Evolutionary conservation across 2,329 filamentous ascomycete genomes (phyloP).

Genomic region (Aphanoascus verrucosus): DNA sequence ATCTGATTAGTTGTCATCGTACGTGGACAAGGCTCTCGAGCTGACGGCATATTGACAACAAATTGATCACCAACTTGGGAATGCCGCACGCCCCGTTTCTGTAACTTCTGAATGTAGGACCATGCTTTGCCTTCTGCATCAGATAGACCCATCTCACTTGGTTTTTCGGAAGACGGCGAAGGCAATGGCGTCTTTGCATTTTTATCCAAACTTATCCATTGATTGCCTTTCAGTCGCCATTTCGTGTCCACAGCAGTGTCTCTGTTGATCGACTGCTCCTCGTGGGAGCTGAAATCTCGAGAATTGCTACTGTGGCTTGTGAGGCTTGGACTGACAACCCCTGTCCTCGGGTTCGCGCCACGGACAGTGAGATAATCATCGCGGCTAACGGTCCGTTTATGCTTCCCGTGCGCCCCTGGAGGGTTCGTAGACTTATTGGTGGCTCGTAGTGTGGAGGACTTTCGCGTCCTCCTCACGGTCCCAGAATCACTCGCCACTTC

Average conservation of each 20-base stretch:
- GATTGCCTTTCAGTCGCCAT: slow-evolving; percentile 28
- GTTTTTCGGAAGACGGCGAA: slow-evolving; percentile 11
- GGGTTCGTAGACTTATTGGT: neutral
- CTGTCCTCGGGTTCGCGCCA: slow-evolving; percentile 28
- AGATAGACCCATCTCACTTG: neutral
- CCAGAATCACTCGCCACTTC: slow-evolving; percentile 13
- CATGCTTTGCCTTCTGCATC: slow-evolving; percentile 12
- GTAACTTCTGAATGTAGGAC: slow-evolving; percentile 19
- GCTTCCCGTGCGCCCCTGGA: neutral
- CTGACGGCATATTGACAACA: slow-evolving; percentile 36
- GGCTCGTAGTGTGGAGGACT: neutral
- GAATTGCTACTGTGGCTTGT: slow-evolving; percentile 20
- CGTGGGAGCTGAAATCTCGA: slow-evolving; percentile 16
- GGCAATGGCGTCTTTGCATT: slow-evolving; percentile 18
- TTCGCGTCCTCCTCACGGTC: slow-evolving; percentile 13
- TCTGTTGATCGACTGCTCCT: slow-evolving; percentile 11
- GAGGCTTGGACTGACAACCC: slow-evolving; percentile 29
- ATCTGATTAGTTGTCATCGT: slow-evolving; percentile 33
- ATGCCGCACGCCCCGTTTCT: slow-evolving; percentile 23
- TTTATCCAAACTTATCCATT: slow-evolving; percentile 28
- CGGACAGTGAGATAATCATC: slow-evolving; percentile 28
- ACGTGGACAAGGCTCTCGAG: slow-evolving; percentile 33
- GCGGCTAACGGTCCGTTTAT: slow-evolving; percentile 17
- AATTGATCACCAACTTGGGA: slow-evolving; percentile 34
- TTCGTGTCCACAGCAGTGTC: slow-evolving; percentile 19